phyloP scores from a whole-genome alignment of 768 basidiomycete species.

The Wakefieldia striispora region DNA sequence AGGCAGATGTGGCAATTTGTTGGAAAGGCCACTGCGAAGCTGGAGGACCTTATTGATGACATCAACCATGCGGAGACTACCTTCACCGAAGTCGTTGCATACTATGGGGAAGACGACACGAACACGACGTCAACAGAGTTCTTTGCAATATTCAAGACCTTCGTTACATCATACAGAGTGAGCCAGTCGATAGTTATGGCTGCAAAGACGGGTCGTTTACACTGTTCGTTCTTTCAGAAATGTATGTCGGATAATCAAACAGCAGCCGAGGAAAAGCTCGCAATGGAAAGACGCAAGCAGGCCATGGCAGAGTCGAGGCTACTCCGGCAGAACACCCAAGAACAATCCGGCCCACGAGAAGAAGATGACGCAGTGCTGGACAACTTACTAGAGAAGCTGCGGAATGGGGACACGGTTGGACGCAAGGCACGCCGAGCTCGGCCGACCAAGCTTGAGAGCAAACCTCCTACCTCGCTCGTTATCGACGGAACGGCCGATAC shows the following conservation, averaged over 20 bases:
- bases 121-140: constrained; percentile 87
- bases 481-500: constrained; percentile 33
- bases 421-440: constrained; percentile 54
- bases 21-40: constrained; percentile 65
- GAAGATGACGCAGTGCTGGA: constrained; percentile 64
- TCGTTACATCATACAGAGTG: constrained; percentile 90
- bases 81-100: constrained; percentile 81
- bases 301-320: constrained; percentile 62
- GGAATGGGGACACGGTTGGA: constrained; percentile 63
- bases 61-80: constrained; percentile 82
- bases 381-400: constrained; percentile 65
- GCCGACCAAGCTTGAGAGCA: constrained; percentile 36
- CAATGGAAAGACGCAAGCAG: constrained; percentile 66
- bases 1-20: constrained; percentile 92
- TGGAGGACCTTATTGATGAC: constrained; percentile 85
- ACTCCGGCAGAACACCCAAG: constrained; percentile 49
- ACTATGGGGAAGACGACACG: constrained; percentile 93
- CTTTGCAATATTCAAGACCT: constrained; percentile 96
- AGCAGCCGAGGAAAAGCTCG: constrained; percentile 65
- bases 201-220: neutral
- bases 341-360: constrained; percentile 45
- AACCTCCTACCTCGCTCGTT: constrained; percentile 18
- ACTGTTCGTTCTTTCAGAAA: constrained; percentile 54
- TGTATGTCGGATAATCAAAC: constrained; percentile 80
- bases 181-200: constrained; percentile 9